Base-by-base conservation (phyloP, 768 basidiomycete species). In the Daedaleopsis sinensis region DNA sequence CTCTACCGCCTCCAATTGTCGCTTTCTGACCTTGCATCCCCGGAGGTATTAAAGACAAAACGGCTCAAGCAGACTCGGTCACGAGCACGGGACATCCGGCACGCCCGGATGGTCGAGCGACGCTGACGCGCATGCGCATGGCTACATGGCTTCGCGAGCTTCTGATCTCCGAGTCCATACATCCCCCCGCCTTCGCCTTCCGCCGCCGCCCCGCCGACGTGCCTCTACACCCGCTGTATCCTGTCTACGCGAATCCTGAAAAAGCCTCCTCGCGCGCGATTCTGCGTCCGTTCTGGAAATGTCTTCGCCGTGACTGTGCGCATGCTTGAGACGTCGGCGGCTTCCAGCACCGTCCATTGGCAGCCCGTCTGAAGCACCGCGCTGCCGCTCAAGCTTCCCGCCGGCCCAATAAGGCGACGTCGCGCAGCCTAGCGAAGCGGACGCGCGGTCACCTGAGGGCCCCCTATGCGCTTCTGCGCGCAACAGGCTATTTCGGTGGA, bases 71-170 rank as follows among this genome's bases (percentile, higher is more conserved):
- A 32, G 27, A 32, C 27, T 32, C 36, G 42, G 59, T 61, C 59
- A 61, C 59, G 59, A 42, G 59, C 59, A 24, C 19, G 21, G 44
- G 36, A 55, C 59, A 61, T 47, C 46, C 59, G 59, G 39, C 59
- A 39, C 39, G 39, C 39, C 39, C 39, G 39, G 39, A 42, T 42
- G 18, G 39, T 42, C 39, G 38, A 36, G 46, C 21, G 19, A 16
- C 44, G 23, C 19, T 12, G 39, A 42, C 24, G 50, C 61, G 56
- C 52, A 57, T 38, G 50, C 61, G 56, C 52, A 57, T 62, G 61
- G 55, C 19, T 21, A 10, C 37, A 35, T n/a, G n/a, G 44, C 61
- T 62, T 62, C 55, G 15, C 46, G 18, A 24, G 15, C 61, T 62
- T 57, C 55, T 57, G 56, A 57, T 62, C 61, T 57, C 61, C 51